Conservation (phyloP, 441 rosid species). For the Adansonia grandidieri region DNA sequence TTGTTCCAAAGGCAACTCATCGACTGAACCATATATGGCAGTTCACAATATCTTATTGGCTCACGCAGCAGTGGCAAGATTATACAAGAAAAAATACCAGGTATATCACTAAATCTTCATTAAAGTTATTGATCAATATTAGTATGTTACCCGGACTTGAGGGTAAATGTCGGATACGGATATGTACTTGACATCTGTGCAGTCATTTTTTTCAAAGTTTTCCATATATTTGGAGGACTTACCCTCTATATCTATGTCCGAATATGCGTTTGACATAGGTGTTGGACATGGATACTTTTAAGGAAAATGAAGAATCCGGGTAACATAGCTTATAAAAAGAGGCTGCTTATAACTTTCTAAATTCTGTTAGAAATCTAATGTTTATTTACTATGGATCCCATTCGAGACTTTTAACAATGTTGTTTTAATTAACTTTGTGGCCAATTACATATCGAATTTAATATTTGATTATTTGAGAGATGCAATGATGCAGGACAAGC, state of each 20-base stretch:
- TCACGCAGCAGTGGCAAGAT: constrained; percentile 61
- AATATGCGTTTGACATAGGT: too few relatives aligned
- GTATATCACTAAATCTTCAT: constrained; percentile 27
- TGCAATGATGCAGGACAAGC: constrained; percentile 55
- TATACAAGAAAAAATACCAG: constrained; percentile 64
- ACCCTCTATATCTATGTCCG: too few relatives aligned
- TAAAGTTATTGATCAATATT: background rate
- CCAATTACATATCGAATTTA: background rate
- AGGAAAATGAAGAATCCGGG: too few relatives aligned
- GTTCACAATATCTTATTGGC: constrained; percentile 68
- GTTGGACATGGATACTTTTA: too few relatives aligned
- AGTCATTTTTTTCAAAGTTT: too few relatives aligned
- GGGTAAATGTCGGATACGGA: background rate
- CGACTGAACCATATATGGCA: constrained; percentile 65
- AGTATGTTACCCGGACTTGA: background rate
- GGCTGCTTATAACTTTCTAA: background rate
- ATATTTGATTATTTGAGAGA: background rate
- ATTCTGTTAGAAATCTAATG: background rate
- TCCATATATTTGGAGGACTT: too few relatives aligned
- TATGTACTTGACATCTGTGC: too few relatives aligned
- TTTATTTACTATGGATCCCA: background rate
- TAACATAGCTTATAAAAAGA: background rate
- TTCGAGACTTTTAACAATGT: background rate
- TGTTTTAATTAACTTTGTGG: background rate
- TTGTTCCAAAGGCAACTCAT: constrained; percentile 65